A percentile compares a stretch with the other conserved stretches of the same genome.
These are phyloP conservation scores for Hibiscus trionum DNA, from an alignment of 345 rosid genomes.

Conservation along the genomic window DNA sequence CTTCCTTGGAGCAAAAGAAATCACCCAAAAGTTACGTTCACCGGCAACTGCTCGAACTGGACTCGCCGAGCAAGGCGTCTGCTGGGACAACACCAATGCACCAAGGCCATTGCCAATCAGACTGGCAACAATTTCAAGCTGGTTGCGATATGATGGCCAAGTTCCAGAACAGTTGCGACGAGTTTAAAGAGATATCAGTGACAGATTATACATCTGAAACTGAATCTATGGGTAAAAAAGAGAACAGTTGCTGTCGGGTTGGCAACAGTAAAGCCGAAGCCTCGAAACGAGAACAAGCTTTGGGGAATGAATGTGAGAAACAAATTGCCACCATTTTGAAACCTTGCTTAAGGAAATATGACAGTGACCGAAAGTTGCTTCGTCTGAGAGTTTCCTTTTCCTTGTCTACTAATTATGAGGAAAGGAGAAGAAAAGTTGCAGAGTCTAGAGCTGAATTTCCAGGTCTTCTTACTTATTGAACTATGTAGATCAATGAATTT, in stretches of 20 bases:
- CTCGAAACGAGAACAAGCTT: neutral
- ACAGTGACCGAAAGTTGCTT: slow-evolving; percentile 20
- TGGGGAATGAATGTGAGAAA: neutral
- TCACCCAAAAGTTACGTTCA: neutral
- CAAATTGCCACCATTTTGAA: slow-evolving; percentile 14
- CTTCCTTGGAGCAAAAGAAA: neutral
- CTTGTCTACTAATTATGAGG: slow-evolving; percentile 17
- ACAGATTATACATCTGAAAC: neutral
- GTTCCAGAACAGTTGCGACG: neutral
- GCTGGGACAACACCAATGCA: slow-evolving; percentile 24
- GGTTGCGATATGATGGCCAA: slow-evolving; percentile 5
- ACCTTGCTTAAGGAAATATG: slow-evolving; percentile 34
- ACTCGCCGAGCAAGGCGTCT: neutral
- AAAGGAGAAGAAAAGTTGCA: slow-evolving; percentile 5
- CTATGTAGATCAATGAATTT: neutral
- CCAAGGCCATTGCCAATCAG: neutral
- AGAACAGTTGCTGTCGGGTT: neutral
- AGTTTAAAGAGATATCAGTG: slow-evolving; percentile 7
- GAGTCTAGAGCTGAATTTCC: neutral
- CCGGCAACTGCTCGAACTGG: neutral
- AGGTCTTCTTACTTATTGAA: neutral
- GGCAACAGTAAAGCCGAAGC: neutral
- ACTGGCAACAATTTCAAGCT: slow-evolving; percentile 7
- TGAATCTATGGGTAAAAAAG: neutral
- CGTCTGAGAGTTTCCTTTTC: slow-evolving; percentile 29